Percentiles rank a stretch among this genome's conserved stretches.
Conservation (phyloP, 176 grass and related monocot species). For the Triticum turgidum region DNA sequence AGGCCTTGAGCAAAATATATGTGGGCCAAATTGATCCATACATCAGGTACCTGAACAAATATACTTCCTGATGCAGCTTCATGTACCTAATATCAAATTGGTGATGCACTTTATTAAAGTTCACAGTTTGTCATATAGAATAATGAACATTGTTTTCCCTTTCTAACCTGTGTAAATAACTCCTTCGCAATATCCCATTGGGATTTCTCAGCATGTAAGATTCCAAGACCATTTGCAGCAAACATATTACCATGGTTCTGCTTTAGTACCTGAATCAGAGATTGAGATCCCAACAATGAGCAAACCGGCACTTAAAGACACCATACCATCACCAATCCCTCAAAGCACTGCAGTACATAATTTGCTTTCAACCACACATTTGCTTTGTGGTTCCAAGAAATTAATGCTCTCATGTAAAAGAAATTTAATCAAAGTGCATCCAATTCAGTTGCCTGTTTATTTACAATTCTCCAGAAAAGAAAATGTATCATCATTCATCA, state of each 20-base stretch:
- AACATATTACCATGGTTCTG: constrained; percentile 80
- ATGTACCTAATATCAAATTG: constrained; percentile 79
- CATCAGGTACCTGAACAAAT: constrained; percentile 95
- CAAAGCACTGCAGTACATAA: background rate
- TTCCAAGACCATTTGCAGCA: constrained; percentile 92
- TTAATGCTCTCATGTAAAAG: background rate
- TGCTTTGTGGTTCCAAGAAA: background rate
- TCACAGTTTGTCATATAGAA: constrained; percentile 11
- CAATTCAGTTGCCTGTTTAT: too few relatives aligned
- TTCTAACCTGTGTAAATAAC: constrained; percentile 86
- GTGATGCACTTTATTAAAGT: background rate
- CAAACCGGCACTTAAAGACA: constrained; percentile 3
- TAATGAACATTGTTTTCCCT: background rate
- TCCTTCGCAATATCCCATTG: constrained; percentile 95
- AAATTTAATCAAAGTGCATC: too few relatives aligned
- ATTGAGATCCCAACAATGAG: constrained; percentile 5
- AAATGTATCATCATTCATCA: too few relatives aligned
- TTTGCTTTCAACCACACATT: background rate
- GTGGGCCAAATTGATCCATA: constrained; percentile 95
- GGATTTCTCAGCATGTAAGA: constrained; percentile 88
- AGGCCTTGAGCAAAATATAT: constrained; percentile 96
- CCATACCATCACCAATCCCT: background rate
- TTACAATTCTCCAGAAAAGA: too few relatives aligned
- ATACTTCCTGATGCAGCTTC: constrained; percentile 89
- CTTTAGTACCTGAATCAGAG: constrained; percentile 65